Evolutionary conservation across 768 basidiomycete species (phyloP).

Genomic region (Suillus hirtellus): DNA sequence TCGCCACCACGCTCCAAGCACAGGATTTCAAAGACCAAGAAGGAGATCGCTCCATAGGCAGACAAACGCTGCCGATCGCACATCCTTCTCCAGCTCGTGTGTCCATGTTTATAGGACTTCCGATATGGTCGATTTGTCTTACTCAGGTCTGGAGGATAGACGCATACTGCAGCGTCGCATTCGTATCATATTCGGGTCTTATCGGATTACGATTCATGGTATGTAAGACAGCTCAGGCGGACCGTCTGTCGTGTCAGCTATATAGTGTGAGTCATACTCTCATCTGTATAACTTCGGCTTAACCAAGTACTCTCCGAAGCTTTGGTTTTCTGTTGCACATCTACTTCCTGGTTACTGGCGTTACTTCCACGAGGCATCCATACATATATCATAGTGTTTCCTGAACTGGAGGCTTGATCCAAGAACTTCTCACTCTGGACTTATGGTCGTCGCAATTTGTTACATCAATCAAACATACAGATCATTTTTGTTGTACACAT

Average conservation of each 20-base stretch:
- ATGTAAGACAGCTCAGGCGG: slow-evolving; percentile 22
- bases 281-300: neutral
- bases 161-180: slow-evolving; percentile 25
- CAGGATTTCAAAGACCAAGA: slow-evolving; percentile 43
- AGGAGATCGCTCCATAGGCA: slow-evolving; percentile 40
- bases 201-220: slow-evolving; percentile 30
- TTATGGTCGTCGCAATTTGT: neutral
- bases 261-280: slow-evolving; percentile 27
- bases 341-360: slow-evolving; percentile 34
- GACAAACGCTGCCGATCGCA: slow-evolving; percentile 46
- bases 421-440: neutral
- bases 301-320: slow-evolving; percentile 14
- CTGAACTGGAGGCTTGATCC: neutral
- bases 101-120: slow-evolving; percentile 28
- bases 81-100: slow-evolving; percentile 34
- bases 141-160: slow-evolving; percentile 30
- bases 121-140: slow-evolving; percentile 32
- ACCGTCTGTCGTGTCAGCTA: slow-evolving; percentile 30
- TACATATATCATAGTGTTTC: neutral
- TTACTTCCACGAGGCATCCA: slow-evolving; percentile 20
- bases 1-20: slow-evolving; percentile 36
- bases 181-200: slow-evolving; percentile 25
- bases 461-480: neutral
- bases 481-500: neutral
- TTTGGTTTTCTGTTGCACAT: slow-evolving; percentile 35